A percentile compares a stretch with the other conserved stretches of the same genome.
Evolutionary conservation across 2,329 filamentous ascomycete genomes (phyloP).

Genomic region (Paramyrothecium roridum): DNA sequence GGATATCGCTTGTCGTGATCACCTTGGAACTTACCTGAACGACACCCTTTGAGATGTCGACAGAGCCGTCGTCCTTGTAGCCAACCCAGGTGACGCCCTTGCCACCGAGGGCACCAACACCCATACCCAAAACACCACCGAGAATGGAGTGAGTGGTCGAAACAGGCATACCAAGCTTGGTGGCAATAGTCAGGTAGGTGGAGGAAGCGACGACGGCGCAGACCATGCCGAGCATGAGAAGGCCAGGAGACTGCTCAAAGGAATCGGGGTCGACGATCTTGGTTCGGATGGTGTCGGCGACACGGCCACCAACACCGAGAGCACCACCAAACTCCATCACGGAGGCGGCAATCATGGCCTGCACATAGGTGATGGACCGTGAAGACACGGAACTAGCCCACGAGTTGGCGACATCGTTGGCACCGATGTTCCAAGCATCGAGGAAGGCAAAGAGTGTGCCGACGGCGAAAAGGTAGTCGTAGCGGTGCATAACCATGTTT

Average conservation of each 20-base stretch:
- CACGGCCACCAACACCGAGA: slow-evolving; percentile 57
- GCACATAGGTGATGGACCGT: slow-evolving; percentile 58
- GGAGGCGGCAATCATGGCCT: slow-evolving; percentile 56
- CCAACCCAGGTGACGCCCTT: slow-evolving; percentile 51
- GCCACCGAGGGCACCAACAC: slow-evolving; percentile 51
- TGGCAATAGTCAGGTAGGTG: slow-evolving; percentile 54
- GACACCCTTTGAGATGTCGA: slow-evolving; percentile 25
- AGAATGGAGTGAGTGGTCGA: slow-evolving; percentile 62
- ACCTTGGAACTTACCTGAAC: slow-evolving; percentile 34
- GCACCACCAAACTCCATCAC: slow-evolving; percentile 62
- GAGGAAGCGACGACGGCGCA: slow-evolving; percentile 53
- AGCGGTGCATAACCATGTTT: slow-evolving; percentile 36
- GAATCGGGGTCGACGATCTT: slow-evolving; percentile 49
- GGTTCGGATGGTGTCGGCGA: slow-evolving; percentile 60
- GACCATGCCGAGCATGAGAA: slow-evolving; percentile 58
- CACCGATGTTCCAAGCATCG: slow-evolving; percentile 65
- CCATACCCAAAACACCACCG: slow-evolving; percentile 57
- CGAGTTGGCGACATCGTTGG: slow-evolving; percentile 70
- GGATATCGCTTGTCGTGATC: no score
- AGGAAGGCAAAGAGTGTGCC: slow-evolving; percentile 64
- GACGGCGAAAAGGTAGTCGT: slow-evolving; percentile 61
- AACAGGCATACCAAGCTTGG: slow-evolving; percentile 52
- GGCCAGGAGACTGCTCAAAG: slow-evolving; percentile 44
- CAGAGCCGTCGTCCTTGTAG: slow-evolving; percentile 25
- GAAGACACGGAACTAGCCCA: slow-evolving; percentile 73